Base-by-base conservation (phyloP, 2,329 filamentous ascomycete genomes). In the Pyrenophora graminea region DNA sequence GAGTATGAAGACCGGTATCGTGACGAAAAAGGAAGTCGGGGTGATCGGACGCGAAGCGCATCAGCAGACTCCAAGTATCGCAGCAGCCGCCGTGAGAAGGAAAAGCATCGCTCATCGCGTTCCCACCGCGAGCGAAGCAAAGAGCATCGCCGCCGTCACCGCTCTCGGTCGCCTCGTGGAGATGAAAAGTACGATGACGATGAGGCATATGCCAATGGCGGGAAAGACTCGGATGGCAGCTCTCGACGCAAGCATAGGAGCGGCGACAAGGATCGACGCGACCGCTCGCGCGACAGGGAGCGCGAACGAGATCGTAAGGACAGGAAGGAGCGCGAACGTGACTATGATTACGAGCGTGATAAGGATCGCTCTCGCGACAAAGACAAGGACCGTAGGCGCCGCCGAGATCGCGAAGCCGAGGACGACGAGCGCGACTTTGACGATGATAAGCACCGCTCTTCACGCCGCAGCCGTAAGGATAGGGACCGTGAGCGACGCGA, bases 31-130 rank as follows among this genome's bases (percentile, higher is more conserved):
- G 85, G 86, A 0, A 64, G 61, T 36, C 66, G 66, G 25, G 68
- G 64, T 15, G 81, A 85, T 40, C 80, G 83, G 40, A 85, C 87
- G 1, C 80, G 87, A 50, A 90, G 88, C 4, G 79, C 80, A 4
- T 90, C 89, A 2, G 82, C 82, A 1, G 82, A 84, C 8, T 74
- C 73, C 32, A 83, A 80, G 57, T 83, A 85, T 61, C 83, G 84
- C 55, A 85, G 84, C 55, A 85, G 84, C 59, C 85, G 74, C 19
- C 68, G 71, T 25, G 76, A 73, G 1, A 76, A 74, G 50, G 75
- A 77, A 6, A 72, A 70, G 42, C 62, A 76, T 40, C 73, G 74
- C 9, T 76, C 76, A 4, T 78, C 75, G n/a, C 75, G 76, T 25
- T 76, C 75, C 9, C 72, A 77, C 39, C 75, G 77, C 19, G 77